phyloP scores from a whole-genome alignment of 2,329 filamentous ascomycete genomes.

The Phoma sp. region DNA sequence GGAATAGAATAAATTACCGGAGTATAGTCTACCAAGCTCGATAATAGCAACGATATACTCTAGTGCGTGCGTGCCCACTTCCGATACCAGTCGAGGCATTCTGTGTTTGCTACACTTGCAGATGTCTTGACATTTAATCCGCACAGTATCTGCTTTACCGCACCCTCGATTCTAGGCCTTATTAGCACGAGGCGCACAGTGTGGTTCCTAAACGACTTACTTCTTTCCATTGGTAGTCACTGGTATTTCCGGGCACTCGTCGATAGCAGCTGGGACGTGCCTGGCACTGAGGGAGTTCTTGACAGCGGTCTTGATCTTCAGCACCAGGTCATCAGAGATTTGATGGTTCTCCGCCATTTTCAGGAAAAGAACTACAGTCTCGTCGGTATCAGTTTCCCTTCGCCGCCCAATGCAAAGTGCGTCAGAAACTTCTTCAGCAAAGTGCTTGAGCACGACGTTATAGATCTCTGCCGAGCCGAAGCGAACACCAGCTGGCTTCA shows the following conservation, averaged over 20 bases:
- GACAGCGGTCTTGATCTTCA: slow-evolving; percentile 71
- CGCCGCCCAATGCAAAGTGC: slow-evolving; percentile 86
- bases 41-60: not conserved
- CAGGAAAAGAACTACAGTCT: slow-evolving; percentile 87
- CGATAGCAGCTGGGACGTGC: slow-evolving; percentile 85
- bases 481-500: slow-evolving; percentile 90
- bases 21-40: too few species aligned
- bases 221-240: slow-evolving; percentile 97
- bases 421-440: slow-evolving; percentile 79
- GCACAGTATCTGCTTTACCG: slow-evolving; percentile 94
- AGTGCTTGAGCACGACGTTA: slow-evolving; percentile 87
- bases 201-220: slow-evolving; percentile 59
- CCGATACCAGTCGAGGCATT: slow-evolving; percentile 87
- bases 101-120: slow-evolving; percentile 91
- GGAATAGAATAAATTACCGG: too few species aligned
- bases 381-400: slow-evolving; percentile 74
- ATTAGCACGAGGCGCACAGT: slow-evolving; percentile 9
- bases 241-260: slow-evolving; percentile 85
- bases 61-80: slow-evolving; percentile 64
- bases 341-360: slow-evolving; percentile 69
- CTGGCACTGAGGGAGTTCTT: slow-evolving; percentile 82
- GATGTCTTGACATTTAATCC: slow-evolving; percentile 87
- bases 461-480: slow-evolving; percentile 97
- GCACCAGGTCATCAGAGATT: slow-evolving; percentile 68
- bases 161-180: slow-evolving; percentile 79